A percentile compares a stretch with the other conserved stretches of the same genome.
Conservation (phyloP, 768 basidiomycete species). For the Dictyophora rubrovolvata region DNA sequence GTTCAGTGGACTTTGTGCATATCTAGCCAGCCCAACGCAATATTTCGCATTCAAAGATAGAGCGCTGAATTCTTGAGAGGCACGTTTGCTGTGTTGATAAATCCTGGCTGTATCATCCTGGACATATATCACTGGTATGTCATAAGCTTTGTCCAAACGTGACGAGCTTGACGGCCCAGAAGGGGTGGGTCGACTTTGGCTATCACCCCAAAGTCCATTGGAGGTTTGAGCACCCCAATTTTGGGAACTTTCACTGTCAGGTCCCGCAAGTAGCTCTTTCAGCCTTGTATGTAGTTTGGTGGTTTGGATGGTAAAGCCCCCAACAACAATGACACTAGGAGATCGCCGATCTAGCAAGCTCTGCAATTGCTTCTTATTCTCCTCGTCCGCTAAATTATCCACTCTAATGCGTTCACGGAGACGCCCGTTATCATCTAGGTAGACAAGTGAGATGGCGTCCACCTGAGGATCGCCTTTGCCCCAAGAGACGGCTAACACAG, state of each 20-base stretch:
- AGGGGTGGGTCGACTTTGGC: slow-evolving; percentile 29
- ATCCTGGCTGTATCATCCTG: slow-evolving; percentile 89
- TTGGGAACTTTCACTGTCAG: not conserved
- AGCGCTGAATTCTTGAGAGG: slow-evolving; percentile 71
- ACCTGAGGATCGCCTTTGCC: slow-evolving; percentile 91
- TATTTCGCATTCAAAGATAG: slow-evolving; percentile 76
- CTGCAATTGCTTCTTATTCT: slow-evolving; percentile 61
- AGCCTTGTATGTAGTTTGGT: slow-evolving; percentile 55
- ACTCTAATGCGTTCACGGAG: slow-evolving; percentile 84
- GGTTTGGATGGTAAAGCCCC: slow-evolving; percentile 81
- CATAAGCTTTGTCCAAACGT: slow-evolving; percentile 8
- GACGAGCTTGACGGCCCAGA: slow-evolving; percentile 15
- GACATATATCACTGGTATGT: slow-evolving; percentile 72
- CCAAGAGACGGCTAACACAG: slow-evolving; percentile 87
- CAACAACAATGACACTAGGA: slow-evolving; percentile 82
- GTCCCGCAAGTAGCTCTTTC: slow-evolving; percentile 39
- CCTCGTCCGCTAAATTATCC: slow-evolving; percentile 71
- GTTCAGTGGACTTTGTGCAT: slow-evolving; percentile 86
- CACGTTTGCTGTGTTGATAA: slow-evolving; percentile 85
- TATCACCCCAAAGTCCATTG: slow-evolving; percentile 16
- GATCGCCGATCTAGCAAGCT: slow-evolving; percentile 74
- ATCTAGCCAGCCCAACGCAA: slow-evolving; percentile 88
- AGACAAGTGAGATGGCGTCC: slow-evolving; percentile 79
- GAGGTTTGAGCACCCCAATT: slow-evolving; percentile 20
- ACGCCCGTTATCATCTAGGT: slow-evolving; percentile 80